Base-by-base conservation (phyloP, 805 yeast genomes). In the Lachancea mirantina region DNA sequence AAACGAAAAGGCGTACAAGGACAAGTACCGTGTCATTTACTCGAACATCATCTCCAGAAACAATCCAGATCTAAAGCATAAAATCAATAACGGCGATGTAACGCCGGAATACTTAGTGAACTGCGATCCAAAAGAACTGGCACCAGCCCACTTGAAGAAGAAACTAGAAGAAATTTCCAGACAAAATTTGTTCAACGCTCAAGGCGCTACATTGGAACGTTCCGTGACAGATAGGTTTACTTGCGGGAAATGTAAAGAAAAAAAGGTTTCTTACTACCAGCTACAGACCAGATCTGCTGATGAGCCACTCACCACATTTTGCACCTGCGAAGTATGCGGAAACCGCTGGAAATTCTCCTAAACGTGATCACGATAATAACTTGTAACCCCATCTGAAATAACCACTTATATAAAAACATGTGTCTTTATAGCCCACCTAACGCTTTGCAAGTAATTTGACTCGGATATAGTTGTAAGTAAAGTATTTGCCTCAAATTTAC, bases 221-320 rank as follows among this genome's bases (percentile, higher is more conserved):
- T 95, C 97, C 1, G 87, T 85, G 23, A 92, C 98, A 6, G 97
- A 89, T 59, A 71, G 97, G 59, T 92, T 92, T 59, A 81, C 94
- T 2, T 92, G 98, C 63, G 96, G 97, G 31, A 92, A 89, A 60
- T 92, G 98, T 73, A 92, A 89, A 62, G 89, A 87, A 58, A 87
- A 88, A 70, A 87, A 85, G 67, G 98, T 92, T 25, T 82, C 94
- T 47, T 92, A 92, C 59, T 89, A 88, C 61, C 98, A 92, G 65
- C 73, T 92, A 80, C 98, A 92, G 68, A 92, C 98, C 20, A 72
- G 98, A 62, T 84, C 95, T 37, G 98, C 98, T 13, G 98, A 92
- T 74, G 98, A 92, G 62, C 98, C 98, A 39, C 72, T 92, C 51
- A 92, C 98, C 6, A 92, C 98, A 1, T 92, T 92, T 57, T 92